Evolutionary conservation across 163 green algal genomes (phyloP).

Genomic region (Prototheca cutis): DNA sequence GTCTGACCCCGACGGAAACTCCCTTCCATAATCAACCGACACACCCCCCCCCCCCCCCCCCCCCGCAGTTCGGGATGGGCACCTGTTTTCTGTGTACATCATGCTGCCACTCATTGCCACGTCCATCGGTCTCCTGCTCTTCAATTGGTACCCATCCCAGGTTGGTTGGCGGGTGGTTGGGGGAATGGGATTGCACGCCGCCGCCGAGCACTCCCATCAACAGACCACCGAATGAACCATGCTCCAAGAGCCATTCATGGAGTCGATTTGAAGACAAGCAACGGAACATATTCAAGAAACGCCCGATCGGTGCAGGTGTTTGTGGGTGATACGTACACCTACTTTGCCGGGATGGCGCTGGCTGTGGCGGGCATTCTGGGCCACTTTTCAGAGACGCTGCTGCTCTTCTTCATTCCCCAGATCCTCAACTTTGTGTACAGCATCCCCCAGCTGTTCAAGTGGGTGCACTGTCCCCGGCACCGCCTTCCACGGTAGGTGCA

Average conservation of each 20-base stretch:
- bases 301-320: conserved; percentile 63
- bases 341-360: conserved; percentile 97
- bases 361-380: conserved; percentile 94
- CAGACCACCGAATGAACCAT: no score
- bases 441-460: conserved; percentile 89
- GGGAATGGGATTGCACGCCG: no score
- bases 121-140: conserved; percentile 76
- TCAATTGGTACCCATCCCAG: conserved; percentile 85
- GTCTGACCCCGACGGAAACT: no score
- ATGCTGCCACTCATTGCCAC: conserved; percentile 76
- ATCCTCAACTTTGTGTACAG: conserved; percentile 98
- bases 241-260: no score
- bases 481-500: not conserved
- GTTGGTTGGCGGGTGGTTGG: no score
- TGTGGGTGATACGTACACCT: conserved; percentile 98
- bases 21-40: not conserved
- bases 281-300: no score
- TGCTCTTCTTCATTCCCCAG: conserved; percentile 94
- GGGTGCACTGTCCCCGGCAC: conserved; percentile 63
- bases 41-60: conserved; percentile 2
- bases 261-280: no score
- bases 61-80: conserved; percentile 51
- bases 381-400: conserved; percentile 94
- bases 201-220: not conserved
- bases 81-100: conserved; percentile 91